Evolutionary conservation across 2,329 filamentous ascomycete species (phyloP), one percentile per base, ranked within the genome.

Genomic region (Pseudogymnoascus sp.): DNA sequence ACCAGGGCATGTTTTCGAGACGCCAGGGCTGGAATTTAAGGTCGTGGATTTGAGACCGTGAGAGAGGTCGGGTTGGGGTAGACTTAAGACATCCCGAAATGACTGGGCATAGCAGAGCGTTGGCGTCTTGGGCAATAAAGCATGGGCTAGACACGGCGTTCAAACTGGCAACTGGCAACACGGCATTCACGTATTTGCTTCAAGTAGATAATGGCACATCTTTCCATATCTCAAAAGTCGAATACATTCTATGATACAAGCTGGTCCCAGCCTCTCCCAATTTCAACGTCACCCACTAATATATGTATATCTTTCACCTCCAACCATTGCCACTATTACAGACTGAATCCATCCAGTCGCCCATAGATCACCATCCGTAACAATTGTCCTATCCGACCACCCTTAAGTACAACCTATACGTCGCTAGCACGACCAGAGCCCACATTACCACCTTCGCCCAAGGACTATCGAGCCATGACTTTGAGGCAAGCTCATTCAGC

Each of bases 41-140:
- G 79, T 87, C 37, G 83, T 88, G 50, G 87, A 90, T 74, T 74
- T 89, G 72, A 74, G 80, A 41, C 68, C 70, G 3, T 16, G 25
- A 8, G 5, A 54, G 38, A 22, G 38, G 32, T 54, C 30, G 22
- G 16, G 38, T 9, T 2, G 16, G 28, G 2, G 4, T 60, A n/a
- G 39, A 41, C 18, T n/a, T n/a, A 14, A 54, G 18, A n/a, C 4
- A 20, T 25, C 28, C 22, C 58, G 58, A 39, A 12, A 57, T 37
- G 50, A 41, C 57, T 34, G 59, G 39, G 32, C 39, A 38, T 58
- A 30, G 59, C 61, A 61, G 34, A 62, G 61, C 59, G 50, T 61
- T 62, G 61, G 61, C 59, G 61, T 62, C n/a, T 32, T 54, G 25
- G 28, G 47, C 28, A 16, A 54, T 14, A 11, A 54, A 32, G 47